These are phyloP conservation scores for Iberis pinnata DNA, from an alignment of 345 rosid species.

Conservation along the genomic window DNA sequence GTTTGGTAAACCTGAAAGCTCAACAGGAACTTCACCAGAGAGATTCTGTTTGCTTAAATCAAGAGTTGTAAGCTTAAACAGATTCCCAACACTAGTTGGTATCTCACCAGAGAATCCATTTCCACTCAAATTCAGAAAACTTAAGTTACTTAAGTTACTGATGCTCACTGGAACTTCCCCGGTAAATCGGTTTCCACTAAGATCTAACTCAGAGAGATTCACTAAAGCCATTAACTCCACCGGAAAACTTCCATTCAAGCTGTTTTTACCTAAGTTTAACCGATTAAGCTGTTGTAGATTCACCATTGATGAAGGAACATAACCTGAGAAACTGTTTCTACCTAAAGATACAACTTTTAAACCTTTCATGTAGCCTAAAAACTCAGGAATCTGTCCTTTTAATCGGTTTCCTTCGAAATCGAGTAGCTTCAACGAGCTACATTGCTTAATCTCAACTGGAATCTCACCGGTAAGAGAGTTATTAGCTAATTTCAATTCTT, in stretches of 20 bases:
- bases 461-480: slow-evolving; percentile 57
- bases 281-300: slow-evolving; percentile 45
- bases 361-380: slow-evolving; percentile 47
- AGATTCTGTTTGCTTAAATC: slow-evolving; percentile 63
- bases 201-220: slow-evolving; percentile 59
- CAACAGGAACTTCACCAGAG: slow-evolving; percentile 61
- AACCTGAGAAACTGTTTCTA: slow-evolving; percentile 59
- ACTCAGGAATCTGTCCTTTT: slow-evolving; percentile 56
- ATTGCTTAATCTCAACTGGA: slow-evolving; percentile 60
- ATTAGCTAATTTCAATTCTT: slow-evolving; percentile 58
- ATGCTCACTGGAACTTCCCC: slow-evolving; percentile 49
- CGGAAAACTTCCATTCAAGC: slow-evolving; percentile 57
- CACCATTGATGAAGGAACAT: slow-evolving; percentile 45
- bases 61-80: slow-evolving; percentile 44
- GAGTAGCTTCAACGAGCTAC: slow-evolving; percentile 48
- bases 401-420: slow-evolving; percentile 66
- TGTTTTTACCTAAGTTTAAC: slow-evolving; percentile 47
- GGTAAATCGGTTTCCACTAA: slow-evolving; percentile 53
- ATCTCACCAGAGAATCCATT: slow-evolving; percentile 49
- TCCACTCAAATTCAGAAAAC: slow-evolving; percentile 49
- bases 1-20: slow-evolving; percentile 76
- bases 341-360: slow-evolving; percentile 56
- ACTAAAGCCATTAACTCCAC: slow-evolving; percentile 47
- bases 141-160: slow-evolving; percentile 45
- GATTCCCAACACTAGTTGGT: slow-evolving; percentile 44